phyloP scores from a whole-genome alignment of 2,329 filamentous ascomycete species.

The Stylonectria norvegica region DNA sequence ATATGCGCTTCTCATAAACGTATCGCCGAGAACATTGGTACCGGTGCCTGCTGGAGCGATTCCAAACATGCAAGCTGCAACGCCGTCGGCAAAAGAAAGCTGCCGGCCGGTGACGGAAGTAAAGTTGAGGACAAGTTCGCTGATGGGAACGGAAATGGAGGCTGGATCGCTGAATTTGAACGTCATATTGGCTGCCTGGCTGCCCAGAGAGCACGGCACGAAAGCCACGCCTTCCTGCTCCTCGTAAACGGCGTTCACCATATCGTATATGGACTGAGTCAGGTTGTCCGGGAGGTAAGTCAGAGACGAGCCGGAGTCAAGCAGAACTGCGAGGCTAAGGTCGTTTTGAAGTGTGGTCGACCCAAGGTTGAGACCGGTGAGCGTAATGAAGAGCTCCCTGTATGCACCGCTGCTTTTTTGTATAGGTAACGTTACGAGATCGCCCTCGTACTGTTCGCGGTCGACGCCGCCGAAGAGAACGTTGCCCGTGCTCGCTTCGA shows the following conservation, averaged over 20 bases:
- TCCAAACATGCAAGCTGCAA: constrained; percentile 62
- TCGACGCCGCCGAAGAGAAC: constrained; percentile 77
- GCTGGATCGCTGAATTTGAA: constrained; percentile 52
- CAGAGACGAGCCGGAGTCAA: constrained; percentile 68
- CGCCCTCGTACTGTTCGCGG: constrained; percentile 59
- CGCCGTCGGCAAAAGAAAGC: constrained; percentile 52
- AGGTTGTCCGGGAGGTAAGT: constrained; percentile 62
- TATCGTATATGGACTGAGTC: constrained; percentile 51
- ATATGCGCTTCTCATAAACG: constrained; percentile 71
- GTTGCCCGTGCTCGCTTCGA: constrained; percentile 61
- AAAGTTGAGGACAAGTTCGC: constrained; percentile 57
- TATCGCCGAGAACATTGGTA: constrained; percentile 67
- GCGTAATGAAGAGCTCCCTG: constrained; percentile 64
- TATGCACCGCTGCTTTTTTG: constrained; percentile 51
- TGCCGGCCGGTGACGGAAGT: constrained; percentile 44
- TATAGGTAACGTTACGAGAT: constrained; percentile 65
- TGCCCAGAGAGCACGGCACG: constrained; percentile 55
- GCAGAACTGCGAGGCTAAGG: constrained; percentile 59
- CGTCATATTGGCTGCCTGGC: constrained; percentile 39
- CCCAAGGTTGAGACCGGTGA: constrained; percentile 56
- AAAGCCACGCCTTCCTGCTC: constrained; percentile 52
- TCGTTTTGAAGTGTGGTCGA: constrained; percentile 40
- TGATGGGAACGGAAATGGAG: constrained; percentile 52
- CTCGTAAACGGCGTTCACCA: constrained; percentile 59
- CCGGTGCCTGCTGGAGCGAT: constrained; percentile 55